Evolutionary conservation across 2,329 filamentous ascomycete genomes (phyloP), one percentile per base, ranked within the genome.

Genomic region (Botryotinia narcissicola): DNA sequence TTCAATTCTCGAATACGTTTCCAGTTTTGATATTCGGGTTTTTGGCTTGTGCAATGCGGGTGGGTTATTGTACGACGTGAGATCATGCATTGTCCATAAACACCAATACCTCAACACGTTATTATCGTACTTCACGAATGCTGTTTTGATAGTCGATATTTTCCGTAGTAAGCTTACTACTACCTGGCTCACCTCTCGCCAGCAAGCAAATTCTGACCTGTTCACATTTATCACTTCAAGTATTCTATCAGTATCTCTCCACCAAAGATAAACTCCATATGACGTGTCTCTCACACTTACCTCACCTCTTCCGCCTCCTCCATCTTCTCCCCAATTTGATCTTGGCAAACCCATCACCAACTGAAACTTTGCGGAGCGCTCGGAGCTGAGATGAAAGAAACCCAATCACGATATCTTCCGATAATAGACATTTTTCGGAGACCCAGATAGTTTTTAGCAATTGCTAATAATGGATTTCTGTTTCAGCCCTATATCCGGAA

Each of bases 401-500:
- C 14, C 67, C 51, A 32, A 70, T 70, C 51, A 60, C 37, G 18
- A 70, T n/a, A 42, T 29, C 3, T 62, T 71, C 69, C 42, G 18
- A 20, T 20, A 1, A 4, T 25, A 20, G 44, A 62, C 44, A 62
- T 37, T 8, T 25, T 25, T 37, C 22, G n/a, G 51, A 18, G n/a
- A 4, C 22, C 10, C 35, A 16, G 35, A 61, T 16, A 16, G 4
- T 35, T 8, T 4, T 35, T 40, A n/a, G 5, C 29, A 35, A 25
- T 35, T 48, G 29, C 57, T 71, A 63, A 71, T 37, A 29, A 71
- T 71, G n/a, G 44, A n/a, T 25, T 48, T 60, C 32, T 37, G 57
- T 71, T 63, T 63, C 69, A 71, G 69, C 69, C 69, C 44, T 71
- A 71, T 40, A 44, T 16, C 10, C n/a, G 29, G 9, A 40, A 46